A percentile compares a stretch with the other conserved stretches of the same genome.
phyloP scores from a whole-genome alignment of 306 rosid genomes.

The Lathyrus sativus region DNA sequence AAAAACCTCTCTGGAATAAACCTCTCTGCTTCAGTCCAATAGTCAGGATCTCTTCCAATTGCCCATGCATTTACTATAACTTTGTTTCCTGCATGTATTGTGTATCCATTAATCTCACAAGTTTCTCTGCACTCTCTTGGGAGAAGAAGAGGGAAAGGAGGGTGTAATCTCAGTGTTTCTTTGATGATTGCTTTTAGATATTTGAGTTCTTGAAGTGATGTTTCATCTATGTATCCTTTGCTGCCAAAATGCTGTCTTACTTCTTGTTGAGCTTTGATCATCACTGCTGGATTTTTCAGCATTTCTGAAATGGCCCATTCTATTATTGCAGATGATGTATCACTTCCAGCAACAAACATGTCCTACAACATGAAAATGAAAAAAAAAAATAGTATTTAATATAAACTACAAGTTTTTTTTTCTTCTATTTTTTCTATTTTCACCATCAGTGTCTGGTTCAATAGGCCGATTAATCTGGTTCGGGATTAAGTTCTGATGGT shows the following conservation, averaged over 20 bases:
- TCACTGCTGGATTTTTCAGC: constrained; percentile 38
- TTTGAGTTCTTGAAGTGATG: constrained; percentile 22
- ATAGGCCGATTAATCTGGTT: no score
- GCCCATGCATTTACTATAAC: constrained; percentile 37
- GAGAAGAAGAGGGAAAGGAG: constrained; percentile 39
- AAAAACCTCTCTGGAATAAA: constrained; percentile 41
- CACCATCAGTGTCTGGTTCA: no score
- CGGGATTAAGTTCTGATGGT: no score
- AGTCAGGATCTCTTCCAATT: constrained; percentile 35
- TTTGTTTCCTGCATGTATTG: constrained; percentile 6
- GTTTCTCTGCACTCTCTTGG: constrained; percentile 42
- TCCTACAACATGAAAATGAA: constrained; percentile 34
- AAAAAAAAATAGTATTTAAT: background rate
- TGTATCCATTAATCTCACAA: constrained; percentile 36
- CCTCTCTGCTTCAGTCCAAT: constrained; percentile 38
- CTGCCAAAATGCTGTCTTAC: constrained; percentile 27
- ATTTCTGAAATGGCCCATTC: constrained; percentile 48
- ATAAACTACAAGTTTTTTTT: background rate
- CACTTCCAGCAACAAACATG: constrained; percentile 45
- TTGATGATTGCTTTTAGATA: constrained; percentile 37
- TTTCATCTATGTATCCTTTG: constrained; percentile 7
- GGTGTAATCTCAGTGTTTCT: constrained; percentile 42
- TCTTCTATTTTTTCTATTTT: no score
- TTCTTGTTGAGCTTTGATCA: constrained; percentile 41
- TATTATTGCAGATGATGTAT: constrained; percentile 38